Evolutionary conservation across 345 rosid species (phyloP).

Genomic region (Euphorbia pulcherrima): DNA sequence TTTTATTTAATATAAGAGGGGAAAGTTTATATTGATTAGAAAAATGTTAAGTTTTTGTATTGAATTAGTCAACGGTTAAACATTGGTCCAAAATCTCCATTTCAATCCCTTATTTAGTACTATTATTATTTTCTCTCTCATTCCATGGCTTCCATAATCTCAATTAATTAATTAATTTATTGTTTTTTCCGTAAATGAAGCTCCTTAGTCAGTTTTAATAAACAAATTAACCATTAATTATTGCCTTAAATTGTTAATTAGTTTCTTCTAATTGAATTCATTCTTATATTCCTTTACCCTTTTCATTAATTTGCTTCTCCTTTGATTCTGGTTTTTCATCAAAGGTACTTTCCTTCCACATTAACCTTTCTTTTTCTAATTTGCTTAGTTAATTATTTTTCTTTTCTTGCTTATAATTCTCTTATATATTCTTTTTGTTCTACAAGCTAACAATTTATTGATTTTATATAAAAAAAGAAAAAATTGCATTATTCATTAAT

Average conservation of each 20-base stretch:
- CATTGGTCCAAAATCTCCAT: neutral
- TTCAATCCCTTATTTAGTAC: no score
- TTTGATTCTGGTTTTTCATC: slow-evolving; percentile 18
- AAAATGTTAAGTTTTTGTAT: neutral
- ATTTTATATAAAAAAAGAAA: no score
- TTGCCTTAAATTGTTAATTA: neutral
- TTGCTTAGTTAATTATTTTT: no score
- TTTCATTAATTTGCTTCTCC: slow-evolving; percentile 19
- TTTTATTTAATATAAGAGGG: no score
- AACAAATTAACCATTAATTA: neutral
- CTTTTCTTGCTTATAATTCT: neutral
- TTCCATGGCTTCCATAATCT: slow-evolving; percentile 12
- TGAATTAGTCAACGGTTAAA: slow-evolving; percentile 34
- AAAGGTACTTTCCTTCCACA: slow-evolving; percentile 21
- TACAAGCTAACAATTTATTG: neutral
- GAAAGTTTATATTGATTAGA: neutral
- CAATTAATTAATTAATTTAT: neutral
- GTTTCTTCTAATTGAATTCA: neutral
- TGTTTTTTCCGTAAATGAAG: slow-evolving; percentile 31
- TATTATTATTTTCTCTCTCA: no score
- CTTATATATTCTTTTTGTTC: slow-evolving; percentile 1
- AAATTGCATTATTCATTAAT: no score
- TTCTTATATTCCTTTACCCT: slow-evolving; percentile 11
- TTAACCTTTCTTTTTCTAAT: slow-evolving; percentile 1
- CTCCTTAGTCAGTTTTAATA: slow-evolving; percentile 14